Base-by-base conservation (phyloP, 2,329 filamentous ascomycete genomes). In the Epichloe bromicola region DNA sequence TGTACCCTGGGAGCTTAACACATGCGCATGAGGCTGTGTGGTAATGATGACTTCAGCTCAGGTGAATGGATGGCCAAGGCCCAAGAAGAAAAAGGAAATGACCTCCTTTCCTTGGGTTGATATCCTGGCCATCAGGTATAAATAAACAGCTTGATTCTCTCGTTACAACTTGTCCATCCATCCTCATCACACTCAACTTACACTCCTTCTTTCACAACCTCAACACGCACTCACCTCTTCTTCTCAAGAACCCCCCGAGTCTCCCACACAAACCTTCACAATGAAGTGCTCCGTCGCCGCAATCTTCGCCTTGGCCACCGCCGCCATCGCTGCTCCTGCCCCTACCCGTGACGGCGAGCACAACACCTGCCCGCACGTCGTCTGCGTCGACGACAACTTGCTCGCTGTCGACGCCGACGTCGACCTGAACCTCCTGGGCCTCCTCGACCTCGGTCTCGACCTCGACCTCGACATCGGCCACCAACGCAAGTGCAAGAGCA, bases 261-360 rank as follows among this genome's bases (percentile, higher is more conserved):
- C 10, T 7, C 5, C 1, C 19, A 19, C 17, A 36, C 26, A 20
- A 46, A 33, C 34, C 42, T 20, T 46, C 44, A 52, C 11, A 15
- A 52, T 52, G 50, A 45, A 49, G 46, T 52, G 41, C 46, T 48
- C 50, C 12, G 5, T 52, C 30, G 38, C 46, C n/a, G 11, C 50
- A 26, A 10, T 52, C 41, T 30, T 52, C 12, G 50, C 50, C 34
- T 5, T 52, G 46, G 50, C 50, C 41, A 41, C 50, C 14, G 46
- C 46, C 12, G 41, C 41, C 41, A 20, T 49, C 12, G 50, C 50
- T 14, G 46, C 17, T 6, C 50, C 50, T 3, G 34, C 39, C 4
- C 14, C 20, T 5, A 36, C 14, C n/a, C 33, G 15, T 4, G 39
- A 15, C 19, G 12, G 3, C 19, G 10, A 30, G 10, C 14, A 11